phyloP scores from a whole-genome alignment of 441 rosid species.

The Metrosideros polymorpha region DNA sequence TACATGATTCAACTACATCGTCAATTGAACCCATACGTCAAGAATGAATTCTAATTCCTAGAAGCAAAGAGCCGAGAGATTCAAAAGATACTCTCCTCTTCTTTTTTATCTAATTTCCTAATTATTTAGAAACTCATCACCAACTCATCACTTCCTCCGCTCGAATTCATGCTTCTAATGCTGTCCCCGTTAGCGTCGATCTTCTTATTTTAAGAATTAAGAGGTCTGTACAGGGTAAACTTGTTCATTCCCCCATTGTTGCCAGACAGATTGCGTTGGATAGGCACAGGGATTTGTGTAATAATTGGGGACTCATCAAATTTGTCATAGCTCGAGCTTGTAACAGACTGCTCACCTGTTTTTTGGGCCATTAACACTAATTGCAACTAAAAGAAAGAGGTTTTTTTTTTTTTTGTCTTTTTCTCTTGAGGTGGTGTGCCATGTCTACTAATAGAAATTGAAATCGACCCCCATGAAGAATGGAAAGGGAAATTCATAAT shows the following conservation, averaged over 20 bases:
- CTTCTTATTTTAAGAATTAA: too few relatives aligned
- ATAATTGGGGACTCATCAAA: too few relatives aligned
- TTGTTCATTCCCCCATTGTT: too few relatives aligned
- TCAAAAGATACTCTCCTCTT: background rate
- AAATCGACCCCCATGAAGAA: slow-evolving; percentile 18
- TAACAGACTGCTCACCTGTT: too few relatives aligned
- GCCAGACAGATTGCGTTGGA: too few relatives aligned
- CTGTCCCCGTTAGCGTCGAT: too few relatives aligned
- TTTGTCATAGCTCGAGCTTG: background rate
- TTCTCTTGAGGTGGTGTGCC: slow-evolving; percentile 17
- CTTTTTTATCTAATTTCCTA: background rate
- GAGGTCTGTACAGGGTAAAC: too few relatives aligned
- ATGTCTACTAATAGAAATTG: slow-evolving; percentile 8
- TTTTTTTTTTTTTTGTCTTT: background rate
- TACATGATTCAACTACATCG: too few relatives aligned
- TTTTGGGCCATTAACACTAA: slow-evolving; percentile 17
- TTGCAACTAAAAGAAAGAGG: slow-evolving; percentile 23
- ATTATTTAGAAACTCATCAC: background rate
- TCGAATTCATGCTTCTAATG: too few relatives aligned
- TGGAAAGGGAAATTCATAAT: slow-evolving; percentile 22
- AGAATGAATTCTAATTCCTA: background rate
- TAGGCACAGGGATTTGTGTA: too few relatives aligned
- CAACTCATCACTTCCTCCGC: too few relatives aligned
- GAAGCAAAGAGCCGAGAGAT: background rate
- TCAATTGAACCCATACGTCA: background rate